Evolutionary conservation across 768 basidiomycete genomes (phyloP), one percentile per base, ranked within the genome.

Genomic region (Hericium coralloides): DNA sequence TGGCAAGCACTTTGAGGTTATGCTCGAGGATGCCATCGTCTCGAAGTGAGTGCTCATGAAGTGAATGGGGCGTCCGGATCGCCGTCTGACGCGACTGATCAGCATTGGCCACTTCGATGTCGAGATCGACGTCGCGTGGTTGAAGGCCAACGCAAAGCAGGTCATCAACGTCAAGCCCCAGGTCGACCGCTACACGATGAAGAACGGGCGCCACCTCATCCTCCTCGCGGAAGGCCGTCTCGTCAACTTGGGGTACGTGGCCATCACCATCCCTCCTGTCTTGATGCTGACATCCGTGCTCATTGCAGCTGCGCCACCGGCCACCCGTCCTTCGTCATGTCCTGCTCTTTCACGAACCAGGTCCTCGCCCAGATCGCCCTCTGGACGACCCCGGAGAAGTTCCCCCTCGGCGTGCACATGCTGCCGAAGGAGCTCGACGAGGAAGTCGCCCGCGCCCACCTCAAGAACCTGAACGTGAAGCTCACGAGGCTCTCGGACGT

Each of bases 271-370:
- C 6, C 31, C 31, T 48, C 37, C n/a, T 53, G 25, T 37, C 22
- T 18, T 23, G 15, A 22, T 50, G 17, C 43, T 49, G 37, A 59
- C 60, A 25, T 53, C 63, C 49, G 62, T 45, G 18, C 17, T 9
- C 62, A n/a, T 4, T 9, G 49, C 52, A 89, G 87, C 55, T 98
- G 95, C 73, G 95, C 93, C 41, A 98, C 95, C 64, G 95, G 95
- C 57, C 95, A 99, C 75, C 95, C 97, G 38, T 98, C 95, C 47
- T 98, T 95, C 74, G 97, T 99, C 76, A 99, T 99, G 97, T 98
- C 95, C 17, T 98, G 95, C 80, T 99, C 97, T 45, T 99, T 99
- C 80, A 76, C 92, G 70, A 99, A 99, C 82, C 97, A 99, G 75
- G 91, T 94, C 60, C 81, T 99, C 66, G 95, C 95, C 31, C 95